These are phyloP conservation scores for Pontederia crassipes DNA, from an alignment of 176 grass and related monocot genomes.

Conservation along the genomic window DNA sequence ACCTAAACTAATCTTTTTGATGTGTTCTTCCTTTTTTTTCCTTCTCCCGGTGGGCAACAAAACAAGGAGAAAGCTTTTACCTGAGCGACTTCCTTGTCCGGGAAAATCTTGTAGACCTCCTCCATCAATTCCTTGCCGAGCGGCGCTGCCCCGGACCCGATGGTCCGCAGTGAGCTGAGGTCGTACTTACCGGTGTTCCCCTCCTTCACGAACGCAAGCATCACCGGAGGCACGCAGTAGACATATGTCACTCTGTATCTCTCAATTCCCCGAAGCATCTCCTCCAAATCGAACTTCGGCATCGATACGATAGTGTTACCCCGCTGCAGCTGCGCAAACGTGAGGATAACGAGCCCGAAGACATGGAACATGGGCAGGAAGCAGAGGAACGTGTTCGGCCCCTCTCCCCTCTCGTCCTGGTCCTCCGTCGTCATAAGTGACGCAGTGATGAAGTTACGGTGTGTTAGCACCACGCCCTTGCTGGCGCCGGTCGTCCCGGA, in stretches of 20 bases:
- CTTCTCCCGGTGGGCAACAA: neutral
- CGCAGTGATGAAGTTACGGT: slow-evolving; percentile 68
- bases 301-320: slow-evolving; percentile 61
- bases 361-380: slow-evolving; percentile 99
- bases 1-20: too few relatives aligned
- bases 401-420: slow-evolving; percentile 55
- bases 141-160: slow-evolving; percentile 87
- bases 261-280: slow-evolving; percentile 44
- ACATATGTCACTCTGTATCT: slow-evolving; percentile 46
- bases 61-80: slow-evolving; percentile 10
- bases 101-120: slow-evolving; percentile 56
- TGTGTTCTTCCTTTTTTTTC: too few relatives aligned
- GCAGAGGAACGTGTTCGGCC: slow-evolving; percentile 69
- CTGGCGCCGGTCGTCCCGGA: slow-evolving; percentile 85
- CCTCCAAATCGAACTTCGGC: slow-evolving; percentile 57
- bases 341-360: slow-evolving; percentile 63
- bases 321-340: slow-evolving; percentile 58
- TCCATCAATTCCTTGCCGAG: slow-evolving; percentile 92
- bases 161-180: slow-evolving; percentile 52
- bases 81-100: slow-evolving; percentile 43
- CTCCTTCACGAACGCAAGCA: slow-evolving; percentile 78
- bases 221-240: slow-evolving; percentile 81
- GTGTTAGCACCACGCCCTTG: slow-evolving; percentile 91
- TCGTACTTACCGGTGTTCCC: slow-evolving; percentile 49
- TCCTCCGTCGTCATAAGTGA: slow-evolving; percentile 45